phyloP scores from a whole-genome alignment of 2,329 filamentous ascomycete species.

The Bipolaris bicolor region DNA sequence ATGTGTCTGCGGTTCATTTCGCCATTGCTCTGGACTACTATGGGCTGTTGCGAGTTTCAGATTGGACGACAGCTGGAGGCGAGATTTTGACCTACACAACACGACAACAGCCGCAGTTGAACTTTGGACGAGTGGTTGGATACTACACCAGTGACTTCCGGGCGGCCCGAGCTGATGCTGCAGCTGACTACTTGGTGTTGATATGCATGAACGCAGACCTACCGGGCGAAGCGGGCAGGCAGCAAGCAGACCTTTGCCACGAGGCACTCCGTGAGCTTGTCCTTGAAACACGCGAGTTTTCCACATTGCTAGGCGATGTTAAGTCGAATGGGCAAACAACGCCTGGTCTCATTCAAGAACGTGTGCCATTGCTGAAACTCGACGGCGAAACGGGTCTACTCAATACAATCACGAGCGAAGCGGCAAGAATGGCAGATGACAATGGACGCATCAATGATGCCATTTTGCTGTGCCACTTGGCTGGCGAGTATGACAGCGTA shows the following conservation, averaged over 20 bases:
- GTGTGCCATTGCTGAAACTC: constrained; percentile 79
- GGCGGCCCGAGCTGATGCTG: constrained; percentile 83
- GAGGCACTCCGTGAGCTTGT: constrained; percentile 92
- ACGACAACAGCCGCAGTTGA: constrained; percentile 78
- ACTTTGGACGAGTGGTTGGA: constrained; percentile 91
- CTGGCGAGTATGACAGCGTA: constrained; percentile 95
- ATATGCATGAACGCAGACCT: constrained; percentile 92
- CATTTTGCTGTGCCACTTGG: constrained; percentile 91
- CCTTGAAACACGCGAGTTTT: constrained; percentile 95
- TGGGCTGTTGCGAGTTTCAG: constrained; percentile 76
- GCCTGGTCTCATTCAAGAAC: constrained; percentile 84
- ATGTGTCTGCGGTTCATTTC: constrained; percentile 94
- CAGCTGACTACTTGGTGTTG: constrained; percentile 89
- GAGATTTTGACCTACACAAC: constrained; percentile 74
- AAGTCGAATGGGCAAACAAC: constrained; percentile 83
- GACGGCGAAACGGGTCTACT: constrained; percentile 83
- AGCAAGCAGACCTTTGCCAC: constrained; percentile 83
- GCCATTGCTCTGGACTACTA: constrained; percentile 79
- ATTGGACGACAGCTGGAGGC: constrained; percentile 68
- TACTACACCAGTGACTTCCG: constrained; percentile 97
- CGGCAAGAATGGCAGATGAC: constrained; percentile 90
- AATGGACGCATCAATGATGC: constrained; percentile 93
- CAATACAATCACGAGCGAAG: constrained; percentile 88
- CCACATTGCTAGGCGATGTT: constrained; percentile 90
- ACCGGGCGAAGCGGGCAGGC: constrained; percentile 72